Evolutionary conservation across 2,329 filamentous ascomycete species (phyloP), one percentile per base, ranked within the genome.

Genomic region (Aspergillus melleus): DNA sequence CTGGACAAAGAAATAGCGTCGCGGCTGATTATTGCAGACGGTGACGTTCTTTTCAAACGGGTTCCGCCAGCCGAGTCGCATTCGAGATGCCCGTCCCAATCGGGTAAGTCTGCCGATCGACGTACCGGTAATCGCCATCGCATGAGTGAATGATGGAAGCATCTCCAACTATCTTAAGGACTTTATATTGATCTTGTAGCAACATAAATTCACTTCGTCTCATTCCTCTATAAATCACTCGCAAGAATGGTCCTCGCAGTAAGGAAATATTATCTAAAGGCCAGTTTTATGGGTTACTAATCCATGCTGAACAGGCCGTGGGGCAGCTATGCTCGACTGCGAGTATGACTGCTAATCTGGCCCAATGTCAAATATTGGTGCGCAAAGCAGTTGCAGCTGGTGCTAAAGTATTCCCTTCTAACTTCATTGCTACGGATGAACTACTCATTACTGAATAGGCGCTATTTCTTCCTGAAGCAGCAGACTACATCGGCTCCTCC

Each of bases 391-490:
- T 88, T 10, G 80, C 82, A 29, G 88, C 88, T 58, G 91, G 91
- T 49, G 93, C 93, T 57, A 90, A 92, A 82, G 91, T 92, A 58
- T 64, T 22, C 16, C 36, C 14, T 10, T 55, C 14, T 20, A 16
- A 57, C 29, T 49, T 22, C 16, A 8, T 55, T n/a, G n/a, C 16
- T n/a, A 16, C 14, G 36, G 14, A 42, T 42, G 16, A 14, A 6
- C 14, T 12, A 42, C 57, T 67, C 47, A 67, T 54, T 9, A 20
- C 44, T 39, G 56, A 42, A 16, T 63, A 90, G 85, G 86, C 90
- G 19, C 84, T 97, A 53, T 97, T 98, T 79, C 88, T 97, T 55
- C 94, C 94, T 12, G 94, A 97, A 83, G 94, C 94, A 24, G 87
- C 86, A 58, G 92, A 96, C 79, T 97, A 96, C 80, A 92, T 97